Percentiles rank a stretch among this genome's conserved stretches.
These are phyloP conservation scores for Monilinia laxa DNA, from an alignment of 2,329 filamentous ascomycete genomes.

Conservation along the genomic window DNA sequence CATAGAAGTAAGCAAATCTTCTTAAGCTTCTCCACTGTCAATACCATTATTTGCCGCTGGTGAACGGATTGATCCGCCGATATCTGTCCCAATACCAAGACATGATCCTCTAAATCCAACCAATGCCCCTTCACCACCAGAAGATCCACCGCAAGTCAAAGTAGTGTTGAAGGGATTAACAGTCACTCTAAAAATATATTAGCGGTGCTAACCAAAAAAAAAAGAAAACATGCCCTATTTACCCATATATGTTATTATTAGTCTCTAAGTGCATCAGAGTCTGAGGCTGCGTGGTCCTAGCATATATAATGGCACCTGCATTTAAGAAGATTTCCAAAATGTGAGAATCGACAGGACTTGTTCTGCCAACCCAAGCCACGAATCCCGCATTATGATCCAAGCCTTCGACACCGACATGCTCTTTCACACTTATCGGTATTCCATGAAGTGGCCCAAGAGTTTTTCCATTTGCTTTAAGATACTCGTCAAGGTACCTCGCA, in stretches of 20 bases:
- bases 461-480: slow-evolving; percentile 37
- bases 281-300: slow-evolving; percentile 54
- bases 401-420: slow-evolving; percentile 52
- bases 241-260: slow-evolving; percentile 49
- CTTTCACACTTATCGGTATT: slow-evolving; percentile 54
- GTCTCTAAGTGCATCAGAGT: slow-evolving; percentile 55
- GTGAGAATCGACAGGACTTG: slow-evolving; percentile 47
- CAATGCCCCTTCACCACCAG: slow-evolving; percentile 57
- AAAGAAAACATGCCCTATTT: slow-evolving; percentile 21
- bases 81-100: slow-evolving; percentile 55
- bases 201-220: not conserved
- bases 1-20: slow-evolving; percentile 23
- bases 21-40: not conserved
- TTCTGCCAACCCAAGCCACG: slow-evolving; percentile 49
- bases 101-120: slow-evolving; percentile 52
- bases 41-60: slow-evolving; percentile 50
- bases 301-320: slow-evolving; percentile 53
- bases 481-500: slow-evolving; percentile 41
- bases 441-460: slow-evolving; percentile 44
- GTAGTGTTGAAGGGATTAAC: slow-evolving; percentile 54
- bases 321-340: slow-evolving; percentile 49
- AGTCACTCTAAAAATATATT: slow-evolving; percentile 46
- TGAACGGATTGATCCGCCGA: slow-evolving; percentile 50
- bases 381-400: slow-evolving; percentile 51
- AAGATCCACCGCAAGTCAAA: slow-evolving; percentile 53